Percentiles rank a stretch among this genome's conserved stretches.
phyloP scores from a whole-genome alignment of 2,329 filamentous ascomycete genomes.

The Camptophora hylomeconis region DNA sequence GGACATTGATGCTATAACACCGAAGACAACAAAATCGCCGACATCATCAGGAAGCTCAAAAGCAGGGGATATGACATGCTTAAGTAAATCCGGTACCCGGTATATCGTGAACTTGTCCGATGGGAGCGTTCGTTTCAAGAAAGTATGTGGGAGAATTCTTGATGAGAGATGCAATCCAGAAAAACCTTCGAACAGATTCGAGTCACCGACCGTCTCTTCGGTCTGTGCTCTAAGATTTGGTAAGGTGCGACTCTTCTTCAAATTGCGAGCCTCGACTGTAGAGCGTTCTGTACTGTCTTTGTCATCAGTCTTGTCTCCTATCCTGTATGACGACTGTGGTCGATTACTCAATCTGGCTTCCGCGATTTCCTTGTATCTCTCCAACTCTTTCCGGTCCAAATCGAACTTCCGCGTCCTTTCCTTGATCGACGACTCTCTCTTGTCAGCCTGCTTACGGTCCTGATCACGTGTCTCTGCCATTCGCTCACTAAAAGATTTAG shows the following conservation, averaged over 20 bases:
- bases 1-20: slow-evolving; percentile 78
- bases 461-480: slow-evolving; percentile 52
- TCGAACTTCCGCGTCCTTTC: slow-evolving; percentile 31
- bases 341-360: slow-evolving; percentile 1
- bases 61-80: slow-evolving; percentile 66
- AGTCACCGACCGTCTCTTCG: slow-evolving; percentile 26
- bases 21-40: slow-evolving; percentile 80
- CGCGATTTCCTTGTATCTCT: slow-evolving; percentile 20
- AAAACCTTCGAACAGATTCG: slow-evolving; percentile 68
- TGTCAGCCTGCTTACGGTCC: slow-evolving; percentile 27
- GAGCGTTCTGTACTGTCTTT: too few species aligned
- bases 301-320: too few species aligned
- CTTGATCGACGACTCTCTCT: slow-evolving; percentile 23
- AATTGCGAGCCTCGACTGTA: too few species aligned
- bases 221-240: slow-evolving; percentile 5
- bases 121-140: slow-evolving; percentile 63
- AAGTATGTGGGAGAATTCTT: slow-evolving; percentile 68
- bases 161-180: slow-evolving; percentile 74
- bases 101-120: slow-evolving; percentile 56
- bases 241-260: slow-evolving; percentile 10
- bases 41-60: slow-evolving; percentile 73
- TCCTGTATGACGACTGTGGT: too few species aligned
- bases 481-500: slow-evolving; percentile 69
- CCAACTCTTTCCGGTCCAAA: slow-evolving; percentile 30
- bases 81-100: slow-evolving; percentile 66